Evolutionary conservation across 2,329 filamentous ascomycete species (phyloP), one percentile per base, ranked within the genome.

Genomic region (Akanthomyces muscarius): DNA sequence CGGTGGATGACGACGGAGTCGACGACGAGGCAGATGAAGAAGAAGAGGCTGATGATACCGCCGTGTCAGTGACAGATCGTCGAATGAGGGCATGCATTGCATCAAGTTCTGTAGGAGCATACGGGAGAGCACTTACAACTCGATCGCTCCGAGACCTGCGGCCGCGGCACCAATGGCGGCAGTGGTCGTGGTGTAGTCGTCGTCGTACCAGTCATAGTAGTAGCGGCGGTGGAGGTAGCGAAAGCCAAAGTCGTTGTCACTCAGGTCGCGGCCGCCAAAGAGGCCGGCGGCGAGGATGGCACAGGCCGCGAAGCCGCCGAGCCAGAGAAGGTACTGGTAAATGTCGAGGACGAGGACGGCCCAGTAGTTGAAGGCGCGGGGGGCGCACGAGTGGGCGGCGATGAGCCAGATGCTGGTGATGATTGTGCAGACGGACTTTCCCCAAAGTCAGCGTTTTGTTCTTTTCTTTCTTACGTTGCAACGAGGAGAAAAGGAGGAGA

Each of bases 331-430:
- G 60, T 81, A 69, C 36, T 82, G 76, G 63, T 81, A 76, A 23
- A 81, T 76, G 65, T 86, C 83, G 44, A 86, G 73, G 25, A 73
- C 74, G 4, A 86, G 71, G 8, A 82, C 74, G 30, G 80, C 80
- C 78, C 81, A 84, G 71, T 81, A 81, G 71, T 85, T 86, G 71
- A 81, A 84, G 23, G 75, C 67, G 2, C 70, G 70, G n/a, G 77
- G 74, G 0, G 72, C 69, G 25, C 73, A 74, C 44, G 73, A 75
- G 48, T 77, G 73, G n/a, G 79, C 76, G 18, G 80, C 71, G 13
- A 83, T 69, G 57, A 78, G 72, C 72, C 84, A 86, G 64, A 79
- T 71, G 54, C 74, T 75, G 42, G 76, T 71, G 63, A 81, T 72
- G 18, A 85, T 54, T 5, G 80, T 81, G 36, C 75, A 74, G 47